A percentile compares a stretch with the other conserved stretches of the same genome.
Evolutionary conservation across 2,329 filamentous ascomycete genomes (phyloP).

Genomic region (Capronia americana): DNA sequence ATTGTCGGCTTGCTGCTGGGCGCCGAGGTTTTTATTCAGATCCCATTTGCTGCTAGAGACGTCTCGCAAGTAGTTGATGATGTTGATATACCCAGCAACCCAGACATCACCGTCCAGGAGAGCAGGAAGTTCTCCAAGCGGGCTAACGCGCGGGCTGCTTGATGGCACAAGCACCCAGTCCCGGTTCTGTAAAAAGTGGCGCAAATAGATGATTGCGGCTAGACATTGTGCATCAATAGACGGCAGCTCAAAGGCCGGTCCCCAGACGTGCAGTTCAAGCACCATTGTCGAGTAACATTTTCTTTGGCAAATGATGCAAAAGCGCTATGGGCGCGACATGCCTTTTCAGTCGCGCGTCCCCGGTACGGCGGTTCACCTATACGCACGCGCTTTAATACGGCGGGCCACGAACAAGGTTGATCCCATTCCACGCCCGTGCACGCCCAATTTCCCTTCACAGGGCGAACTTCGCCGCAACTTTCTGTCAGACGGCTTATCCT

Average conservation of each 20-base stretch:
- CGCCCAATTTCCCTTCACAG: too few relatives aligned
- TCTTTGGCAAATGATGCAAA: background rate
- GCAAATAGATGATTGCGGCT: constrained; percentile 78
- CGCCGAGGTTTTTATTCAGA: constrained; percentile 53
- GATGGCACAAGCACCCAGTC: constrained; percentile 75
- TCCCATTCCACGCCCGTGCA: too few relatives aligned
- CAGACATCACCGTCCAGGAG: constrained; percentile 61
- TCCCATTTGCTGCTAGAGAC: constrained; percentile 57
- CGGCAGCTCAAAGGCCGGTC: constrained; percentile 83
- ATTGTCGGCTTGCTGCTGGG: constrained; percentile 53
- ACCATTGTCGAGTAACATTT: constrained; percentile 64
- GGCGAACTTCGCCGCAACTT: too few relatives aligned
- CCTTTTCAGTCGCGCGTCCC: background rate
- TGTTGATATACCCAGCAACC: constrained; percentile 61
- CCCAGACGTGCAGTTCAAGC: constrained; percentile 86
- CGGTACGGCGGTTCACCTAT: background rate
- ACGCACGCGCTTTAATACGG: background rate
- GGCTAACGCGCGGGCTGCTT: constrained; percentile 73
- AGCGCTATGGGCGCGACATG: background rate
- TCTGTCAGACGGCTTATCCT: too few relatives aligned
- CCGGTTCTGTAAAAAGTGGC: constrained; percentile 63
- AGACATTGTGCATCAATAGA: constrained; percentile 93
- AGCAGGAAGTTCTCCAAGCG: constrained; percentile 65
- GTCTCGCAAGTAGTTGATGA: constrained; percentile 58
- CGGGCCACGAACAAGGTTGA: background rate